Percentiles rank a stretch among this genome's conserved stretches.
These are phyloP conservation scores for Boletus coccyginus DNA, from an alignment of 768 basidiomycete genomes.

Conservation along the genomic window DNA sequence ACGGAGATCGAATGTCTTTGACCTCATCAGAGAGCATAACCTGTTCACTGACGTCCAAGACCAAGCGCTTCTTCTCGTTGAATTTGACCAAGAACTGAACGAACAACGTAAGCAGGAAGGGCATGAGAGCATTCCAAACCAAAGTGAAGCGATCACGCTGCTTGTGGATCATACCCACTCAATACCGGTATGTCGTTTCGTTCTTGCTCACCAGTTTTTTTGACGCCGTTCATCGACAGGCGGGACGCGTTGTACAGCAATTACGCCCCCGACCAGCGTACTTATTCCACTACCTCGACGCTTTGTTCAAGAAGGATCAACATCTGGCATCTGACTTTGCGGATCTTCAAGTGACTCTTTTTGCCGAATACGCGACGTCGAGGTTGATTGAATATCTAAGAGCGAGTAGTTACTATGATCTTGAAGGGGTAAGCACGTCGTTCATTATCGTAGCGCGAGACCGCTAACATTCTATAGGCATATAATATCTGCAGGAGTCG, in stretches of 20 bases:
- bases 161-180: conserved; percentile 95
- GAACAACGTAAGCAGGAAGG: conserved; percentile 50
- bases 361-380: conserved; percentile 79
- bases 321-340: conserved; percentile 77
- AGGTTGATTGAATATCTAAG: conserved; percentile 89
- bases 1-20: conserved; percentile 86
- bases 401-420: conserved; percentile 86
- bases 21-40: conserved; percentile 90
- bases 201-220: neutral
- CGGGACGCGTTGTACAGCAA: conserved; percentile 84
- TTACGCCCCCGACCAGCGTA: conserved; percentile 72
- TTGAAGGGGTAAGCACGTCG: conserved; percentile 61
- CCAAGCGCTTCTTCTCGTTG: conserved; percentile 86
- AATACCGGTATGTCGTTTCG: conserved; percentile 67
- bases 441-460: neutral
- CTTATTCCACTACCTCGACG: conserved; percentile 91
- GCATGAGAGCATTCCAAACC: conserved; percentile 36
- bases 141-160: conserved; percentile 79
- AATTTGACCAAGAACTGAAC: conserved; percentile 89
- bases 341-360: conserved; percentile 86
- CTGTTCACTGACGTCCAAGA: conserved; percentile 94
- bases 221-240: conserved; percentile 42
- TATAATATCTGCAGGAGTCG: conserved; percentile 81
- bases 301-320: conserved; percentile 83
- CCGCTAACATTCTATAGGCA: conserved; percentile 47